Base-by-base conservation (phyloP, 1,139 yeast species). In the Candida sojae region DNA sequence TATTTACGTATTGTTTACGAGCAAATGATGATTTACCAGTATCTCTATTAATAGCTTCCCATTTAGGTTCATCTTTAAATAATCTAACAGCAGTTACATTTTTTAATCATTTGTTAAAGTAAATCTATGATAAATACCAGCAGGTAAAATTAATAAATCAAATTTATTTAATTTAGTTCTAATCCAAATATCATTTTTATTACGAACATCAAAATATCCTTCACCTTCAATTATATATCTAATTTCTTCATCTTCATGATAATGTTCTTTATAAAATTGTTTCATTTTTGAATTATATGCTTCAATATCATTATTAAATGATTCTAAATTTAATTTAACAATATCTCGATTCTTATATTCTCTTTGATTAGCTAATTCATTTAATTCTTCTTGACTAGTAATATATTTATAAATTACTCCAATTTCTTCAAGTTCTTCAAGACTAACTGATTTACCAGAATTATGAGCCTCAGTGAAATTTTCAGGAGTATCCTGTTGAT, bases 191-290 rank as follows among this genome's bases (percentile, higher is more conserved):
- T 87, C 91, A 37, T 77, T 70, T 17, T 70, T 62, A 61, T 82
- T 84, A 54, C 97, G 79, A 8, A 93, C 91, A 61, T 93, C 98
- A 63, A 93, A 93, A 67, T 81, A 93, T 0, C 99, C 98, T 52
- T 84, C 88, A 8, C 99, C 99, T 28, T 87, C 97, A 30, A 87
- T 64, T 50, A 91, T 82, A 68, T 91, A 92, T 55, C 99, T 77
- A 64, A 93, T 93, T 71, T 93, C 99, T 68, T 93, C 99, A 64
- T 93, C 99, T 65, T 93, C 98, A 64, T 93, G 99, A 55, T 89
- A 75, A 67, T 93, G 99, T 65, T 93, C 98, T 44, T 81, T 75
- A 70, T 86, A 90, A 67, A 92, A 92, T 47, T 69, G 78, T 52
- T 79, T 72, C 69, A 92, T 78, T 66, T 90, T 89, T 50, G 72